Base-by-base conservation (phyloP, 1,139 yeast genomes). In the Taphrina betulina region DNA sequence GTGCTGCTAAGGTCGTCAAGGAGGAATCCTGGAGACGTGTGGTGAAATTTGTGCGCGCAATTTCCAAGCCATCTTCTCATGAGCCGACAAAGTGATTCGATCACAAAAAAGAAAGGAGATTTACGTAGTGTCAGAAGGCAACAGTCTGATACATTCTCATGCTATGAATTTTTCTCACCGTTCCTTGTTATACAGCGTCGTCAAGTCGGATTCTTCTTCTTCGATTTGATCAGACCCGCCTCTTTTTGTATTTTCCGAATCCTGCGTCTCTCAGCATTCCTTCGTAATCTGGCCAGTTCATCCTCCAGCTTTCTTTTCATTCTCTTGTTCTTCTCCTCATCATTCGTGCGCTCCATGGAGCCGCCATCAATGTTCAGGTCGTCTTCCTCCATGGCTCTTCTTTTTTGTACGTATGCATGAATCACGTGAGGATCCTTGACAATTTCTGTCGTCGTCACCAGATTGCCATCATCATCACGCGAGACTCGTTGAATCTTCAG, bases 361-460 rank as follows among this genome's bases (percentile, higher is more conserved):
- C 33, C 53, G 14, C 31, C 76, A 58, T 79, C 82, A n/a, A 81
- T 71, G 64, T 81, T 79, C 43, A 81, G 37, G 28, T 50, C 44
- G 12, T 43, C 81, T 53, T 74, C 94, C 64, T 88, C 95, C 53
- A 84, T 74, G 64, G 79, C 80, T 67, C 86, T 89, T 70, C 89
- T 83, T 42, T 88, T 80, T 63, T 79, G 81, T 60, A 90, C 77
- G 68, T 92, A 92, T 1, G 96, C 92, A 56, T 85, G 83, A 58
- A 92, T 92, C 26, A 92, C 82, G 54, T 90, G 78, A 1, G 95
- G 94, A 67, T 92, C 97, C 54, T 79, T 80, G 12, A 92, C 79
- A 10, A 85, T 75, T 64, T 89, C 94, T 3, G 85, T 81, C 60
- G 79, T 81, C 66, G 90, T 96, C 43, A 88, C 78, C 24, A 38